Evolutionary conservation across 352 stramenopile species (phyloP), one percentile per base, ranked within the genome.

Genomic region (Globisporangium polare): DNA sequence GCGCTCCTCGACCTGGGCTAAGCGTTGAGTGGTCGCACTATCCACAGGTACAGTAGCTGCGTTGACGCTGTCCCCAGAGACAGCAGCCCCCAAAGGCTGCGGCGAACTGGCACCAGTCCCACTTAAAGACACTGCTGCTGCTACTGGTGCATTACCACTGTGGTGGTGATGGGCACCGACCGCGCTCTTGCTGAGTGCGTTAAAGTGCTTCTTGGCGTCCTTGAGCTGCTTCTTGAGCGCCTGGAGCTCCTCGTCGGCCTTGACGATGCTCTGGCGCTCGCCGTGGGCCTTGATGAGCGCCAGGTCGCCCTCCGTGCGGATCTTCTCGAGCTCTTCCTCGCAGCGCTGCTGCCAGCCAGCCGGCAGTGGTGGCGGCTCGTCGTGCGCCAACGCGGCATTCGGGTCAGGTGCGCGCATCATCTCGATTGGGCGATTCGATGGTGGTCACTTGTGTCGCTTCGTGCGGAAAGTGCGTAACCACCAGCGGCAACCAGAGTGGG

Each of bases 321-420:
- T 89, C 63, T 95, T 94, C n/a, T 96, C 91, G 58, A 98, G 75
- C 59, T 94, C 79, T 15, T 96, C 76, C 41, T 93, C 88, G 49
- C 75, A 74, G 62, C 71, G 72, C 5, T 63, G 26, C 60, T 55
- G 37, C 59, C 58, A 58, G 47, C 24, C 43, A 24, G 5, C 18
- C 4, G 41, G 8, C n/a, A 31, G 27, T 31, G 8, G 15, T 5
- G 33, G 22, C 3, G 18, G 5, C 18, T 63, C 58, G 18, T 47
- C 57, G 17, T 51, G 46, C 18, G 24, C 18, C 26, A 17, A 20
- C 3, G n/a, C n/a, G 3, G 6, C 42, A 46, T 15, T 24, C 29
- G 22, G 20, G 35, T 52, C 27, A 26, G 4, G 5, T 31, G 27
- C 17, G 42, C 54, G 42, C 18, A 29, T 43, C 54, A 53, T 61